Evolutionary conservation across 75 land plant species (phyloP).

Genomic region (Picea glauca): DNA sequence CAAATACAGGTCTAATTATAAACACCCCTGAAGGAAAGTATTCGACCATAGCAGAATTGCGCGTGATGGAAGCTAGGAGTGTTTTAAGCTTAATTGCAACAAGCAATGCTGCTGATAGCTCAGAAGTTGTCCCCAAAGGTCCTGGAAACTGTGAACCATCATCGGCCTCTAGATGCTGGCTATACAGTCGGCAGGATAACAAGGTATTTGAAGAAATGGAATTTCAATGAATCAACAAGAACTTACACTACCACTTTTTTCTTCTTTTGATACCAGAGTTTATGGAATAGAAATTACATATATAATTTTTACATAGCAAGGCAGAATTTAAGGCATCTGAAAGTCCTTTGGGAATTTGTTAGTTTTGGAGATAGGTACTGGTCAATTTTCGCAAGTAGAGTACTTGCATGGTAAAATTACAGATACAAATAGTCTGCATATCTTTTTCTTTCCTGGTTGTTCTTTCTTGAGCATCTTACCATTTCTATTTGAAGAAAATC

Average conservation of each 20-base stretch:
- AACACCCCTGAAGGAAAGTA: conserved; percentile 57
- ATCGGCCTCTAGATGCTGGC: conserved; percentile 69
- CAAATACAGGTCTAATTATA: conserved; percentile 74
- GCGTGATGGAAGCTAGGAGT: conserved; percentile 29
- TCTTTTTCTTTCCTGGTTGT: no score
- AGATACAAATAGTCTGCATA: no score
- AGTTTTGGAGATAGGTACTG: no score
- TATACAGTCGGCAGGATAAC: conserved; percentile 27
- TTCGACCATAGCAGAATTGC: conserved; percentile 37
- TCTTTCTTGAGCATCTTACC: no score
- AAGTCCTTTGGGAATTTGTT: not conserved
- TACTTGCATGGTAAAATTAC: no score
- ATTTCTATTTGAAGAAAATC: no score
- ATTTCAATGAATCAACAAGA: not conserved
- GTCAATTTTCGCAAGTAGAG: no score
- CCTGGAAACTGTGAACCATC: conserved; percentile 38
- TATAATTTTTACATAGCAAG: not conserved
- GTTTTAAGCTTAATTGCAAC: conserved; percentile 39
- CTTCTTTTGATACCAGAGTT: not conserved
- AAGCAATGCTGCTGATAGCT: conserved; percentile 15
- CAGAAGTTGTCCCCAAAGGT: conserved; percentile 16
- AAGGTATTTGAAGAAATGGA: conserved; percentile 24
- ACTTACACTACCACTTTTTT: not conserved
- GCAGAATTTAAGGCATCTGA: not conserved
- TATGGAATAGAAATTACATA: not conserved